Base-by-base conservation (phyloP, 2,329 filamentous ascomycete genomes). In the Sordariomycetes sp. region DNA sequence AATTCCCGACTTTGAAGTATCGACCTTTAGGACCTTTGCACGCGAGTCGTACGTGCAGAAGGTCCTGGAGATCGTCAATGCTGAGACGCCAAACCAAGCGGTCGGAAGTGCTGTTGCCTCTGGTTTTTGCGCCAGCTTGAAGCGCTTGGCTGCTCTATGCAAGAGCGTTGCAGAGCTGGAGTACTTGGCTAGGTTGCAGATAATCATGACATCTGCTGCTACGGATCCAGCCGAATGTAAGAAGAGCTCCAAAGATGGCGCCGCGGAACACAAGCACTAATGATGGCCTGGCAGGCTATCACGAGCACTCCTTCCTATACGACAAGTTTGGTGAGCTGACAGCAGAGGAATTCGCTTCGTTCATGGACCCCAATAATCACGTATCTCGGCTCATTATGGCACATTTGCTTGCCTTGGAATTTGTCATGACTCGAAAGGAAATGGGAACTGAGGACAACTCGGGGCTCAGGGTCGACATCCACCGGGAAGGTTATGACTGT, bases 321-420 rank as follows among this genome's bases (percentile, higher is more conserved):
- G 40, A 46, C 4, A 37, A 48, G 2, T 33, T 60, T 2, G 49
- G 43, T 1, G 37, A 44, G 5, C 46, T 57, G 3, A 41, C 33
- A 4, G 42, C 46, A 14, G 45, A 50, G 7, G 54, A 61, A 3
- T 62, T 58, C 28, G 36, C 39, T 2, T 38, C 45, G 0, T 58
- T 63, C 19, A 38, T 48, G 12, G 43, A 59, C 21, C 42, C 50
- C 0, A 37, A 39, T 1, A 61, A 58, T 34, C 33, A 51, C 27
- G 33, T 43, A 3, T 51, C 52, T 1, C 59, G 55, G 25, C 42
- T 63, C 0, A 46, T 63, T 4, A 48, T 63, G 16, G 46, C 56
- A 19, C 58, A 63, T 37, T 54, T 60, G 36, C 48, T 59, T 5
- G 40, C 60, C 5, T 25, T 55, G 0, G 53, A 54, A 8, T 51